A percentile compares a stretch with the other conserved stretches of the same genome.
Conservation (phyloP, 1,139 yeast species). For the Debaryomycetaceae sp. region DNA sequence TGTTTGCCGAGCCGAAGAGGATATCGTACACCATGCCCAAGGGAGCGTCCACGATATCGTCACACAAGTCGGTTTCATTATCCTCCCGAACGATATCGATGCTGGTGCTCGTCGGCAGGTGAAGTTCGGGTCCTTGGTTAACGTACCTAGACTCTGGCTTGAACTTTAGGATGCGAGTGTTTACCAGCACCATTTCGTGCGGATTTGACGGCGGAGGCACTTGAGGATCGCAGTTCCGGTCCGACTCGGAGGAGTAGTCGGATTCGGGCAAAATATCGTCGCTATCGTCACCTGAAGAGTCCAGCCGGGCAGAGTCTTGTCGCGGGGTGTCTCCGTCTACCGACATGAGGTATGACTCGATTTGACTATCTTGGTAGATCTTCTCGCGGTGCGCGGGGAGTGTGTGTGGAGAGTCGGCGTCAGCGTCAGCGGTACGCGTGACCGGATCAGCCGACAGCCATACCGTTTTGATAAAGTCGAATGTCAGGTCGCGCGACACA, state of each 20-base stretch:
- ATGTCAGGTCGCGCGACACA: slow-evolving; percentile 69
- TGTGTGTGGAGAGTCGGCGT: slow-evolving; percentile 5
- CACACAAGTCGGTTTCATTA: slow-evolving; percentile 23
- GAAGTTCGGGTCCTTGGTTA: slow-evolving; percentile 32
- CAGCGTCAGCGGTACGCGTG: slow-evolving; percentile 6
- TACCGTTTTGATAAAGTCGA: slow-evolving; percentile 51
- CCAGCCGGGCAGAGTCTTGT: too few relatives aligned
- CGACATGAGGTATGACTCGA: slow-evolving; percentile 12
- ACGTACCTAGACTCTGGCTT: slow-evolving; percentile 20
- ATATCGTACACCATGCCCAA: slow-evolving; percentile 39
- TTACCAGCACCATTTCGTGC: slow-evolving; percentile 2
- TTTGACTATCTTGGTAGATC: slow-evolving; percentile 6
- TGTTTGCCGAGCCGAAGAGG: slow-evolving; percentile 33
- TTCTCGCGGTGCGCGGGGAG: background rate
- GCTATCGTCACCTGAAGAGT: slow-evolving; percentile 6
- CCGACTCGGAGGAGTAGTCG: slow-evolving; percentile 1
- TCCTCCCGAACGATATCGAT: slow-evolving; percentile 10
- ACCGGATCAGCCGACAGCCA: slow-evolving; percentile 32
- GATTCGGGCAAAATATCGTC: slow-evolving; percentile 3
- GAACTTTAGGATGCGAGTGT: slow-evolving; percentile 14
- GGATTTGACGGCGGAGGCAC: too few relatives aligned
- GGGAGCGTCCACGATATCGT: slow-evolving; percentile 32
- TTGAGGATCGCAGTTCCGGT: too few relatives aligned
- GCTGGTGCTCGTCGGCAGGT: slow-evolving; percentile 20
- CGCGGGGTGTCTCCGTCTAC: slow-evolving; percentile 16